phyloP scores from a whole-genome alignment of 768 basidiomycete genomes.

The Psilocybe subaeruginosa region DNA sequence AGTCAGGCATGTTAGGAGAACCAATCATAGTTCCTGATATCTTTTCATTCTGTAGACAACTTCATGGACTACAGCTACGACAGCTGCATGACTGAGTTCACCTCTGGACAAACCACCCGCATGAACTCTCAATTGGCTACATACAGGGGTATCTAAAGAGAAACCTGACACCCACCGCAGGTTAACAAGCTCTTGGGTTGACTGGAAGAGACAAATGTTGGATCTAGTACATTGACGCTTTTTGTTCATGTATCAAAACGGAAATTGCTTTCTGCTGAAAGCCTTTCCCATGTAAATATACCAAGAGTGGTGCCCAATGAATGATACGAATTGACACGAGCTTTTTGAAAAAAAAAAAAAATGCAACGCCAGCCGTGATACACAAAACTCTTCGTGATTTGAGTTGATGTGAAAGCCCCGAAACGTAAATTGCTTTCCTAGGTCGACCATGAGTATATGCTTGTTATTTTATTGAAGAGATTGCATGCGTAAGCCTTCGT shows the following conservation, averaged over 20 bases:
- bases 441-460: too few species aligned
- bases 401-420: too few species aligned
- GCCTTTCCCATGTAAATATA: too few species aligned
- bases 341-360: too few species aligned
- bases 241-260: background rate
- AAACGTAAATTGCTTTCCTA: too few species aligned
- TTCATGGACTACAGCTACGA: constrained; percentile 60
- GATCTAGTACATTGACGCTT: background rate
- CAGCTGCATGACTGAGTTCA: constrained; percentile 53
- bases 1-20: constrained; percentile 13
- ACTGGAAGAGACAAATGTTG: background rate
- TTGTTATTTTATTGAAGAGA: too few species aligned
- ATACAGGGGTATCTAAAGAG: constrained; percentile 39
- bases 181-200: background rate
- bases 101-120: constrained; percentile 46
- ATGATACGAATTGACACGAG: too few species aligned
- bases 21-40: background rate
- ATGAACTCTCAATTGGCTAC: constrained; percentile 43
- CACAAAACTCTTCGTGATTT: too few species aligned
- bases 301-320: too few species aligned
- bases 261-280: background rate
- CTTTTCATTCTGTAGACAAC: constrained; percentile 35
- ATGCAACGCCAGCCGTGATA: too few species aligned
- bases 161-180: too few species aligned
- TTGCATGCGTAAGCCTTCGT: too few species aligned